Evolutionary conservation across 768 basidiomycete species (phyloP), one percentile per base, ranked within the genome.

Genomic region (Termitomyces heimii): DNA sequence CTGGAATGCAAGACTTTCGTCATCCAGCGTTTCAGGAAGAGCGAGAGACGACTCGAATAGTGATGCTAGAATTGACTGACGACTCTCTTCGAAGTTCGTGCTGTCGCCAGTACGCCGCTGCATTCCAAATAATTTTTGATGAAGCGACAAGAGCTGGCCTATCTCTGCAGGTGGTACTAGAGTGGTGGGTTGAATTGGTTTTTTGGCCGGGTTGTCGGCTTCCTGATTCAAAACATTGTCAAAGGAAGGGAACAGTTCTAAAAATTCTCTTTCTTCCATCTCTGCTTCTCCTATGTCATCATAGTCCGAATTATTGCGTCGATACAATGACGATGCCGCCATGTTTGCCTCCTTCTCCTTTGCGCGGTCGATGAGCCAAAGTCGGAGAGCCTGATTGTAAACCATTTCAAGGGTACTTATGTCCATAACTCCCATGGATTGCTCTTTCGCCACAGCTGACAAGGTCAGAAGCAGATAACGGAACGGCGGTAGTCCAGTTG

Each of bases 341-440:
- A 80, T 78, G 32, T 82, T 81, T n/a, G 71, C 76, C 60, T 89
- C 80, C 37, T 82, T 79, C 58, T 85, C 84, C 62, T 82, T 85
- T 31, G 85, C 82, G 26, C 84, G 83, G 62, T 97, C 90, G 43
- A 87, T 83, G 43, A 84, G 76, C 96, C 96, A 98, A 22, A 96
- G 78, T n/a, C 84, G 78, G 45, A 85, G 77, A 3, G 84, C 76
- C 65, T 88, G 87, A 53, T 89, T 86, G 63, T 90, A 94, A 12
- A 77, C 69, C 6, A 64, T 70, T 53, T 80, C 77, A 31, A 94
- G 57, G 6, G 68, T 35, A 13, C 61, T 55, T 13, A 82, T 59
- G 31, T 67, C 64, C 5, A 67, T 43, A 29, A 77, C 64, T n/a
- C 79, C 80, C 2, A 77, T 58, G n/a, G 72, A 65, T n/a, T 61